Conservation (phyloP, 768 basidiomycete genomes). For the Suillus tomentosus region DNA sequence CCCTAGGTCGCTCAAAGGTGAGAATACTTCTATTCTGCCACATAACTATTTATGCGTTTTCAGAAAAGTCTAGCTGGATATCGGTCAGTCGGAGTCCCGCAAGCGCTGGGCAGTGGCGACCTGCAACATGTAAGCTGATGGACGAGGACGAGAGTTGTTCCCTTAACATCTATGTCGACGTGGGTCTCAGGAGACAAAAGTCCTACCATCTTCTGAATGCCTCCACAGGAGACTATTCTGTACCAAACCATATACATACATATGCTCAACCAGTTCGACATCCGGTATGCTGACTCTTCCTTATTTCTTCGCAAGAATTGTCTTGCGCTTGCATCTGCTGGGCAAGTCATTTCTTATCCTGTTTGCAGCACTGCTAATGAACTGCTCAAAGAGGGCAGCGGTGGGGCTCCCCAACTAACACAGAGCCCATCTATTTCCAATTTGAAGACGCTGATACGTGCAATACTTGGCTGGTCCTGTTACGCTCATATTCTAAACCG, state of each 20-base stretch:
- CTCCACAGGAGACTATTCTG: slow-evolving; percentile 62
- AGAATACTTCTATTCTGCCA: slow-evolving; percentile 9
- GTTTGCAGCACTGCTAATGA: slow-evolving; percentile 15
- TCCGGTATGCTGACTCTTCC: slow-evolving; percentile 74
- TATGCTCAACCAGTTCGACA: slow-evolving; percentile 75
- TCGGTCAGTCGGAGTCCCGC: slow-evolving; percentile 52
- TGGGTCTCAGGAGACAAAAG: slow-evolving; percentile 34
- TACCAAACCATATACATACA: slow-evolving; percentile 77
- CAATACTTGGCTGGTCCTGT: slow-evolving; percentile 76
- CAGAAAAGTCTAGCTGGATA: slow-evolving; percentile 78
- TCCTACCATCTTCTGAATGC: slow-evolving; percentile 17
- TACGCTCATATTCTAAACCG: slow-evolving; percentile 78
- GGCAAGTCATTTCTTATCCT: slow-evolving; percentile 41
- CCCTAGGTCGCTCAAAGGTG: slow-evolving; percentile 63
- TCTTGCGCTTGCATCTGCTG: slow-evolving; percentile 65
- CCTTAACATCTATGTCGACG: slow-evolving; percentile 76
- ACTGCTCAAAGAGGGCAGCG: slow-evolving; percentile 51
- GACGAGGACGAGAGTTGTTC: slow-evolving; percentile 70
- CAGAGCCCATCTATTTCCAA: slow-evolving; percentile 74
- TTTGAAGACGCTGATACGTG: slow-evolving; percentile 65
- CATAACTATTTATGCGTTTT: slow-evolving; percentile 8
- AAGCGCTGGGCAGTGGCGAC: slow-evolving; percentile 66
- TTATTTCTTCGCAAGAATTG: slow-evolving; percentile 78
- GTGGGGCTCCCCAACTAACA: slow-evolving; percentile 51
- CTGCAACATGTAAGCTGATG: slow-evolving; percentile 67